Evolutionary conservation across 1,139 yeast genomes (phyloP).

Genomic region (Geotrichum restrictum): DNA sequence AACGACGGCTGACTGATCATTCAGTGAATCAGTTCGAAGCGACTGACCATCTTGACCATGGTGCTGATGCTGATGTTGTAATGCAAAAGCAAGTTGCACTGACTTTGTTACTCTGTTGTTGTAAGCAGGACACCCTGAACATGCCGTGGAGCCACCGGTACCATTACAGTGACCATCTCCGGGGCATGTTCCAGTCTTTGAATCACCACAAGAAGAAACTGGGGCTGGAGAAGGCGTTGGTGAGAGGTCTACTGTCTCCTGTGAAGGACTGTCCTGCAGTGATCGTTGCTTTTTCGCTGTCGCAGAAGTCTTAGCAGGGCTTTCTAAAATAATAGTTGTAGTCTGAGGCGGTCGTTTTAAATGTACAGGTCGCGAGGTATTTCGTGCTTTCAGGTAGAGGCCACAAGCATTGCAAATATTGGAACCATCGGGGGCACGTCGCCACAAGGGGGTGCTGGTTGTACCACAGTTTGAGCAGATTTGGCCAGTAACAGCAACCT

Average conservation of each 20-base stretch:
- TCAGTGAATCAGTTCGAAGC: background rate
- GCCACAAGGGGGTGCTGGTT: slow-evolving; percentile 66
- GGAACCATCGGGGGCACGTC: slow-evolving; percentile 63
- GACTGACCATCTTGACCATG: background rate
- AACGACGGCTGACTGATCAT: slow-evolving; percentile 42
- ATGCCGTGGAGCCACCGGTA: slow-evolving; percentile 76
- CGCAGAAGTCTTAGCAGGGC: background rate
- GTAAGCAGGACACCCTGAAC: slow-evolving; percentile 79
- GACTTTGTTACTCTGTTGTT: slow-evolving; percentile 55
- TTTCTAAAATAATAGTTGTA: slow-evolving; percentile 16
- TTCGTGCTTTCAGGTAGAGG: slow-evolving; percentile 44
- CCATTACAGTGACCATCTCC: slow-evolving; percentile 87
- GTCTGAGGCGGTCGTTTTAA: slow-evolving; percentile 58
- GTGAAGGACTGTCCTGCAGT: background rate
- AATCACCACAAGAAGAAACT: background rate
- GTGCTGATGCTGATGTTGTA: slow-evolving; percentile 9
- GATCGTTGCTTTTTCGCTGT: background rate
- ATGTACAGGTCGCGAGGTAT: slow-evolving; percentile 50
- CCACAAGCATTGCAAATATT: slow-evolving; percentile 73
- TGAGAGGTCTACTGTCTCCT: background rate
- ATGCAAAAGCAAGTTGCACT: slow-evolving; percentile 22
- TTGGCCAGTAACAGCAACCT: slow-evolving; percentile 35
- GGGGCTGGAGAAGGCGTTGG: background rate
- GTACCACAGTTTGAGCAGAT: slow-evolving; percentile 65
- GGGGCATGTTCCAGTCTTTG: slow-evolving; percentile 57